Evolutionary conservation across 2,329 filamentous ascomycete genomes (phyloP).

Genomic region (Trichoderma afroharzianum): DNA sequence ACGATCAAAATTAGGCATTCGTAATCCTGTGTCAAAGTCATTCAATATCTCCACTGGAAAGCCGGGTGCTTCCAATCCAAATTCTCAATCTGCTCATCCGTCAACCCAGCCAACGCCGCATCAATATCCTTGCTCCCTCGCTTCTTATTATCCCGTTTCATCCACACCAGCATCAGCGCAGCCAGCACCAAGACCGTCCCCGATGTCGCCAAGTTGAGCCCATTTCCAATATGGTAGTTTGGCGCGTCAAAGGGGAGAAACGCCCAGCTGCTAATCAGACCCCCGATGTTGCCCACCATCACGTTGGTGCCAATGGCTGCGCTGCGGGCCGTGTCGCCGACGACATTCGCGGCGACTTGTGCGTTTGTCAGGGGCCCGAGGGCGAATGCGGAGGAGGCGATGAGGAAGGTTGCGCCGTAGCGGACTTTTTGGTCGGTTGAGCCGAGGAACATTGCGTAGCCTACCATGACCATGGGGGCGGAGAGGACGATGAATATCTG

Average conservation of each 20-base stretch:
- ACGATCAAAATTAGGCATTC: background rate
- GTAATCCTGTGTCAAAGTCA: no score
- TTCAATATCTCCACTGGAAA: slow-evolving; percentile 51
- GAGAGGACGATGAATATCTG: slow-evolving; percentile 58
- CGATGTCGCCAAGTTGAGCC: slow-evolving; percentile 60
- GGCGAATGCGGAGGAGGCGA: slow-evolving; percentile 60
- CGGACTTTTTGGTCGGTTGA: slow-evolving; percentile 48
- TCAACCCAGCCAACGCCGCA: slow-evolving; percentile 50
- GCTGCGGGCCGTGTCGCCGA: slow-evolving; percentile 65
- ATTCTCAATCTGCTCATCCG: slow-evolving; percentile 51
- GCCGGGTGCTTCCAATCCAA: slow-evolving; percentile 65
- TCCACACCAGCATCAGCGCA: slow-evolving; percentile 53
- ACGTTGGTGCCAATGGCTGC: slow-evolving; percentile 63
- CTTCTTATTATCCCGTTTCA: slow-evolving; percentile 56
- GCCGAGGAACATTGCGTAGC: slow-evolving; percentile 69
- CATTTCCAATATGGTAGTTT: slow-evolving; percentile 67
- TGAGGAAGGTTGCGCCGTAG: slow-evolving; percentile 69
- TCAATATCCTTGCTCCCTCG: slow-evolving; percentile 30
- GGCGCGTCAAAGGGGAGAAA: slow-evolving; percentile 62
- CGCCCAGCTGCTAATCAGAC: slow-evolving; percentile 62
- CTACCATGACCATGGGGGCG: slow-evolving; percentile 62
- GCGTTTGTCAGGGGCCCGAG: slow-evolving; percentile 64
- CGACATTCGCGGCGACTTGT: slow-evolving; percentile 65
- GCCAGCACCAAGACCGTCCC: slow-evolving; percentile 49
- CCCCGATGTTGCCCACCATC: slow-evolving; percentile 72